Base-by-base conservation (phyloP, 352 stramenopile species). In the Globisporangium polare region DNA sequence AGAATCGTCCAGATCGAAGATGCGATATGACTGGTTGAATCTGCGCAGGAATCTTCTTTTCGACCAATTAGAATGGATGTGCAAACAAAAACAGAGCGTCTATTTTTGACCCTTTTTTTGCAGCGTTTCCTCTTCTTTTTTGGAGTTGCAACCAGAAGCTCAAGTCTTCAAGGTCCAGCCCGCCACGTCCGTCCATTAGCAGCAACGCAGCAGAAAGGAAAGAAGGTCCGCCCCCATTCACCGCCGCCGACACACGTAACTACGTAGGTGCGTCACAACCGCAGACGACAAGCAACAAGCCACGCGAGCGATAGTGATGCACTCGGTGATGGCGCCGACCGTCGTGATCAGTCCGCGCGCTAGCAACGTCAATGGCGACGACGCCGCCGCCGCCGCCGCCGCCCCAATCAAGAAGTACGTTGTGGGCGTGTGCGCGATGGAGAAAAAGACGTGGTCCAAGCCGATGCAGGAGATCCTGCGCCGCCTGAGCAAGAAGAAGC, bases 381-480 rank as follows among this genome's bases (percentile, higher is more conserved):
- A 66, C 33, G 24, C 45, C 13, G 22, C 53, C 3, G 2, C 53
- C 12, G 26, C 33, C 6, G 29, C 45, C 6, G 1, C 54, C 15
- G 27, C 26, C 10, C 39, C 35, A 37, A 51, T 84, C 45, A 71
- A 69, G 37, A 90, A 88, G 65, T 93, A 94, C 62, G 83, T 94
- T 15, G 83, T 99, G 6, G 97, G 97, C 33, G 96, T 99, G 45
- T 99, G 97, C 68, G 97, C 97, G 47, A 99, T 99, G 97, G 95
- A 98, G 74, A 99, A 99, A 76, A 99, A 99, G 80, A 97, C 96
- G 54, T 71, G 82, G 20, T 98, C 88, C 41, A 99, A 99, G 73
- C 95, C 96, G 50, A 99, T 99, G 96, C 78, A 83, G 42, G 96
- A 99, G 72, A 99, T 99, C 67, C 64, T 99, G 26, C 86, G 81